Percentiles rank a stretch among this genome's conserved stretches.
Conservation (phyloP, 257 asterid genomes). For the Cynanchum wilfordii region DNA sequence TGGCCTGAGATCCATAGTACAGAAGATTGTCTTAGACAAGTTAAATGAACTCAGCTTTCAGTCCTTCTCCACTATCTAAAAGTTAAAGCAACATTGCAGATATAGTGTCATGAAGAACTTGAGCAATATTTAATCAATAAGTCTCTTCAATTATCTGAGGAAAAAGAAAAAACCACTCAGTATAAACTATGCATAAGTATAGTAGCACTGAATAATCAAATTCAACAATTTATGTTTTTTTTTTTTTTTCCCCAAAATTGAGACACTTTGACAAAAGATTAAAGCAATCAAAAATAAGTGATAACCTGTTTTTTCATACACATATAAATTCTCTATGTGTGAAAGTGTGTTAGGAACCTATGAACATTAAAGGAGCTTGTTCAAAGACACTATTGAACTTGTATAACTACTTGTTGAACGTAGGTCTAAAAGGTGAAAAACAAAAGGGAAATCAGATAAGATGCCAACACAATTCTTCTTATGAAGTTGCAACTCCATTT, state of each 20-base stretch:
- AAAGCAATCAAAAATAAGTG: neutral
- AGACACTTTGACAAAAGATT: neutral
- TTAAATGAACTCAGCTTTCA: neutral
- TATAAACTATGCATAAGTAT: neutral
- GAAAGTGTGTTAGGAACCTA: neutral
- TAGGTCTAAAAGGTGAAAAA: too few relatives aligned
- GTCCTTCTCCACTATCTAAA: neutral
- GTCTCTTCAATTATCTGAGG: neutral
- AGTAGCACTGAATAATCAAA: neutral
- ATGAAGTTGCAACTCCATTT: too few relatives aligned
- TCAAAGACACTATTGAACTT: too few relatives aligned
- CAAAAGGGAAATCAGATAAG: too few relatives aligned
- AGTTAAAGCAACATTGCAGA: neutral
- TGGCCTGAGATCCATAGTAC: slow-evolving; percentile 58
- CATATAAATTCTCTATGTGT: neutral
- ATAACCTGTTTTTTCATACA: neutral
- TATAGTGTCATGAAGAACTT: neutral
- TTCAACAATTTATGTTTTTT: neutral
- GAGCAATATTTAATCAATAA: neutral
- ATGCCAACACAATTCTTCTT: too few relatives aligned
- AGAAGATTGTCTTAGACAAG: neutral
- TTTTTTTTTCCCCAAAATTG: neutral
- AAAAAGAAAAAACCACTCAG: neutral
- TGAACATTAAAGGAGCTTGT: too few relatives aligned
- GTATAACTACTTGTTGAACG: neutral